Evolutionary conservation across 2,329 filamentous ascomycete species (phyloP).

Genomic region (Trichophyton mentagrophytes): DNA sequence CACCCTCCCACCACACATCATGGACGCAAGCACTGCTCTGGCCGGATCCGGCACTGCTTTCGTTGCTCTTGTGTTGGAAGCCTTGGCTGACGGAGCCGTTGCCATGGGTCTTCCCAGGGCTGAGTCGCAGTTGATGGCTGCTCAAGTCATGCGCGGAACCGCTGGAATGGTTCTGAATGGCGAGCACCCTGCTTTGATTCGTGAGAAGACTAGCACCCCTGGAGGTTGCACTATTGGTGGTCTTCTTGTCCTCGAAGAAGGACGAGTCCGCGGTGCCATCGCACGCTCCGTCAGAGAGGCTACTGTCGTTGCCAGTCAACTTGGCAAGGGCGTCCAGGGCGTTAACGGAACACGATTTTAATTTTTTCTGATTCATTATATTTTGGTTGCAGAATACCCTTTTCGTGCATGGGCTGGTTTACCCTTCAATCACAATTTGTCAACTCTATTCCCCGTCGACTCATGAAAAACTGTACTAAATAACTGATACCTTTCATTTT

Average conservation of each 20-base stretch:
- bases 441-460: not conserved
- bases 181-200: conserved; percentile 47
- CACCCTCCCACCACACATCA: conserved; percentile 39
- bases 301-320: conserved; percentile 44
- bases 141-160: conserved; percentile 49
- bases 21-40: conserved; percentile 47
- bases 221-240: conserved; percentile 53
- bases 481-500: not conserved
- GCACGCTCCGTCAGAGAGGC: conserved; percentile 46
- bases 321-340: conserved; percentile 42
- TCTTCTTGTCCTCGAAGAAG: conserved; percentile 47
- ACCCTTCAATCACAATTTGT: not conserved
- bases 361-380: not conserved
- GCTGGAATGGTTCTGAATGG: conserved; percentile 45
- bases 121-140: conserved; percentile 49
- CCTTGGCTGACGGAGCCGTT: conserved; percentile 48
- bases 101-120: conserved; percentile 49
- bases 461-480: not conserved
- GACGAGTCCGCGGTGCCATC: conserved; percentile 41
- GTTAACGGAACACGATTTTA: conserved; percentile 34
- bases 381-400: not conserved
- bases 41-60: conserved; percentile 52
- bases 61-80: conserved; percentile 47
- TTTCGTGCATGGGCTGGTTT: not conserved
- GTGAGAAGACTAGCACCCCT: conserved; percentile 49